Evolutionary conservation across 805 yeast genomes (phyloP).

Genomic region (Yarrowia alimentaria): DNA sequence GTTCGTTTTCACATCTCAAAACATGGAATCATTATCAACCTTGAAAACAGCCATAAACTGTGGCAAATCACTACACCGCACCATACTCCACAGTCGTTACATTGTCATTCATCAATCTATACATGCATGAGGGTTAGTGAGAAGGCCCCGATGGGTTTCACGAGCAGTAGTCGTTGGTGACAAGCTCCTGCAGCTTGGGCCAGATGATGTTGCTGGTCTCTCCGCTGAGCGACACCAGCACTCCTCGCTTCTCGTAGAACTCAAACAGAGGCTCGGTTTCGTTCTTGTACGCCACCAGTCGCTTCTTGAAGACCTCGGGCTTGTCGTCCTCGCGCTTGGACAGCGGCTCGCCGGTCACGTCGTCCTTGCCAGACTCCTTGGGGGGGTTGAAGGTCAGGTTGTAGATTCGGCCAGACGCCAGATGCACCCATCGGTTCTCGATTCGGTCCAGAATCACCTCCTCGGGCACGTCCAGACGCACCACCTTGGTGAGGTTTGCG

Average conservation of each 20-base stretch:
- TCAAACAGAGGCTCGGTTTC: slow-evolving; percentile 64
- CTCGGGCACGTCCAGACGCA: slow-evolving; percentile 84
- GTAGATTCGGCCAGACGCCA: slow-evolving; percentile 81
- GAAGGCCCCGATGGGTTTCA: too few relatives aligned
- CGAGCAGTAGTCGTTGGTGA: slow-evolving; percentile 25
- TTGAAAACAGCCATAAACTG: too few relatives aligned
- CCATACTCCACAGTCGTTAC: too few relatives aligned
- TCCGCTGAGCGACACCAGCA: slow-evolving; percentile 62
- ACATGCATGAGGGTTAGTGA: too few relatives aligned
- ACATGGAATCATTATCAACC: too few relatives aligned
- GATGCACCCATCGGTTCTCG: slow-evolving; percentile 80
- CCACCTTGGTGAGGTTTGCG: slow-evolving; percentile 66
- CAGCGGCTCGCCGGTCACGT: slow-evolving; percentile 84
- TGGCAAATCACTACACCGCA: too few relatives aligned
- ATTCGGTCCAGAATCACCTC: slow-evolving; percentile 77
- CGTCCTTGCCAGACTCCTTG: slow-evolving; percentile 74
- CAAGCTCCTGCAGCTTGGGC: slow-evolving; percentile 55
- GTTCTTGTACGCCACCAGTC: slow-evolving; percentile 61
- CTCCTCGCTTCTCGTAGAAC: slow-evolving; percentile 52
- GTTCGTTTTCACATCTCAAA: too few relatives aligned
- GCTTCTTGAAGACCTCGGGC: slow-evolving; percentile 60
- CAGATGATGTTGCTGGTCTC: slow-evolving; percentile 80
- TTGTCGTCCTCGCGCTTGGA: slow-evolving; percentile 81
- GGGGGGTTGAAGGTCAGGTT: slow-evolving; percentile 89
- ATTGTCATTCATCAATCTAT: too few relatives aligned